These are phyloP conservation scores for Fusarium xyrophilum DNA, from an alignment of 2,329 filamentous ascomycete genomes.

Conservation along the genomic window DNA sequence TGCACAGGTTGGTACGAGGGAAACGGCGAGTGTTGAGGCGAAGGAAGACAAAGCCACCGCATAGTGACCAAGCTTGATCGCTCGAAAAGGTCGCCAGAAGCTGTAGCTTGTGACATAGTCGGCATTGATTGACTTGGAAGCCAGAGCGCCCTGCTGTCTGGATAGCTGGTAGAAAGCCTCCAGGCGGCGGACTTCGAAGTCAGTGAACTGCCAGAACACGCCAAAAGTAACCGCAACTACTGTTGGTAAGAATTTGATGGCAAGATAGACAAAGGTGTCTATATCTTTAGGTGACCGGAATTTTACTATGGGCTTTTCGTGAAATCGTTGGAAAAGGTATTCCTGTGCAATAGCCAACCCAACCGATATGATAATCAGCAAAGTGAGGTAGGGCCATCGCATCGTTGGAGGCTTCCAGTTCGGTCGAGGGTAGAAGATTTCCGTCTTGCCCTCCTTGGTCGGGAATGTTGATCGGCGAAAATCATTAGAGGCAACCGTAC, in stretches of 20 bases:
- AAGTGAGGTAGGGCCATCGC: constrained; percentile 65
- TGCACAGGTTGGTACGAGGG: constrained; percentile 72
- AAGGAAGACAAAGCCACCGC: constrained; percentile 72
- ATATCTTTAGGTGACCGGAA: constrained; percentile 62
- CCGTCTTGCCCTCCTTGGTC: constrained; percentile 47
- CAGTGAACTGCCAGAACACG: constrained; percentile 70
- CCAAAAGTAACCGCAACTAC: constrained; percentile 67
- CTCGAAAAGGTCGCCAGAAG: constrained; percentile 69
- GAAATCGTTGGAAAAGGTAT: constrained; percentile 60
- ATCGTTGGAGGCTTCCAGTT: constrained; percentile 73
- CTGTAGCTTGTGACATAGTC: constrained; percentile 75
- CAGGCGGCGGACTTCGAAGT: constrained; percentile 70
- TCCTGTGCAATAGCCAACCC: constrained; percentile 61
- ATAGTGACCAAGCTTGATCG: constrained; percentile 68
- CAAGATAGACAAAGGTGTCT: constrained; percentile 61
- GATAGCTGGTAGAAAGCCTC: constrained; percentile 73
- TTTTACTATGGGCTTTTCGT: constrained; percentile 52
- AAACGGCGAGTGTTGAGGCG: constrained; percentile 69
- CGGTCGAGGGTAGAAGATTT: constrained; percentile 67
- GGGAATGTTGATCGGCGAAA: constrained; percentile 50
- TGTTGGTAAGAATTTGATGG: constrained; percentile 69
- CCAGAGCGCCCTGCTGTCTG: constrained; percentile 64
- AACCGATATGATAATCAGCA: constrained; percentile 62
- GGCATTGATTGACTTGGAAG: constrained; percentile 73
- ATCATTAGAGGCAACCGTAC: constrained; percentile 38